phyloP scores from a whole-genome alignment of 2,329 filamentous ascomycete species.

The Aureobasidium sp. region DNA sequence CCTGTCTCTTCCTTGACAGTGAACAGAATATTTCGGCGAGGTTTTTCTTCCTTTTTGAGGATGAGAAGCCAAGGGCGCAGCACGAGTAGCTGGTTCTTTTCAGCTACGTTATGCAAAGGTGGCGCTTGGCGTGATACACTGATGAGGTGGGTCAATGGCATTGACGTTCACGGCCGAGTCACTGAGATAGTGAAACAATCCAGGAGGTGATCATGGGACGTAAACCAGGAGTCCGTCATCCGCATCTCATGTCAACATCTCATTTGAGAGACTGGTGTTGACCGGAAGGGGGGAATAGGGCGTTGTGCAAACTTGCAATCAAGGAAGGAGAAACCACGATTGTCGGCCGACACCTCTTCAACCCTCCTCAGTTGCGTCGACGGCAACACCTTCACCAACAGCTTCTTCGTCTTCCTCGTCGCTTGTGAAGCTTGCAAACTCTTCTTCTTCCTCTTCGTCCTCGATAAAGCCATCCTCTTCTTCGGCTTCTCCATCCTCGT shows the following conservation, averaged over 20 bases:
- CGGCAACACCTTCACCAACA: not conserved
- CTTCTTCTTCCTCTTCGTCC: constrained; percentile 37
- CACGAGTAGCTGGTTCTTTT: not conserved
- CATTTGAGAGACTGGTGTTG: not conserved
- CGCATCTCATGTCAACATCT: not conserved
- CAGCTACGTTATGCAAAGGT: not conserved
- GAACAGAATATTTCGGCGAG: not conserved
- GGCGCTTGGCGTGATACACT: not conserved
- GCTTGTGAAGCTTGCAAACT: constrained; percentile 20
- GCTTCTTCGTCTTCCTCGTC: constrained; percentile 22
- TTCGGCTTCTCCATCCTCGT: constrained; percentile 25
- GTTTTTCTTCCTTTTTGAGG: not conserved
- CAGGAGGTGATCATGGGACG: not conserved
- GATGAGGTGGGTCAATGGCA: not conserved
- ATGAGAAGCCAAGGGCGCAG: not conserved
- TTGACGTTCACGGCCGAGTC: not conserved
- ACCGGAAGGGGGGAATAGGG: not conserved
- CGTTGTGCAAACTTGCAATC: not conserved
- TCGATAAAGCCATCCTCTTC: constrained; percentile 34
- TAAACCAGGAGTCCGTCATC: not conserved
- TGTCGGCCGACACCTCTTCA: not conserved
- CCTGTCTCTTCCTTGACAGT: not conserved
- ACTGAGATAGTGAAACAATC: not conserved
- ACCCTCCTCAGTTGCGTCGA: constrained; percentile 7
- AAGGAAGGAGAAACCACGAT: not conserved